These are phyloP conservation scores for Adansonia madagascariensis DNA, from an alignment of 441 rosid species.

Conservation along the genomic window DNA sequence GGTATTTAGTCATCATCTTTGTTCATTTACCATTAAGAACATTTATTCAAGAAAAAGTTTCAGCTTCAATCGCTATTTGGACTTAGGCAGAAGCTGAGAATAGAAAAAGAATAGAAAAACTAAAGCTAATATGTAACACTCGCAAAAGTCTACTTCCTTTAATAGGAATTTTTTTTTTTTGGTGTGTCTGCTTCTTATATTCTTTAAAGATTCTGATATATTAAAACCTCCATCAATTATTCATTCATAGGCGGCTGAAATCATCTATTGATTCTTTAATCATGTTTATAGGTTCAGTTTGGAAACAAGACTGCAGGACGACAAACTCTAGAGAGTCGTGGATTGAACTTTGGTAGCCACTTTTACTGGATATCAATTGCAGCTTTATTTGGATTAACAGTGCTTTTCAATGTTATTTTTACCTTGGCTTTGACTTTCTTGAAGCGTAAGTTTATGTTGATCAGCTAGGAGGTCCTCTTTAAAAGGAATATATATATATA, in stretches of 20 bases:
- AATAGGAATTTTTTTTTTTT: too few relatives aligned
- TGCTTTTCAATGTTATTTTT: slow-evolving; percentile 43
- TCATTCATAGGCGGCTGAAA: background rate
- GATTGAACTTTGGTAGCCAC: slow-evolving; percentile 42
- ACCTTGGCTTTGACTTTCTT: slow-evolving; percentile 49
- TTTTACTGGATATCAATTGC: slow-evolving; percentile 47
- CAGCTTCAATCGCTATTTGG: too few relatives aligned
- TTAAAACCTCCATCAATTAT: slow-evolving; percentile 13
- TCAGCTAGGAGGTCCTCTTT: background rate
- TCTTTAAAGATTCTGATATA: background rate
- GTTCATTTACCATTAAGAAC: background rate
- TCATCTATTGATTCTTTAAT: background rate
- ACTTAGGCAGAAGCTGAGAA: too few relatives aligned
- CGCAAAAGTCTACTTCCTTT: too few relatives aligned
- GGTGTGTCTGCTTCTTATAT: slow-evolving; percentile 7
- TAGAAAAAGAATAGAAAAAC: too few relatives aligned
- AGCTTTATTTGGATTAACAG: slow-evolving; percentile 42
- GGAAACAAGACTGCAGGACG: slow-evolving; percentile 41
- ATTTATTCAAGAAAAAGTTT: too few relatives aligned
- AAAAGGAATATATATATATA: background rate
- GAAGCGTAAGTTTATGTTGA: slow-evolving; percentile 41
- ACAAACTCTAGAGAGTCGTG: slow-evolving; percentile 42
- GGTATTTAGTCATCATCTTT: background rate
- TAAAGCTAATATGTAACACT: too few relatives aligned
- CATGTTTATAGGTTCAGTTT: slow-evolving; percentile 30